Evolutionary conservation across 768 basidiomycete genomes (phyloP).

Genomic region (Exidia glandulosa): DNA sequence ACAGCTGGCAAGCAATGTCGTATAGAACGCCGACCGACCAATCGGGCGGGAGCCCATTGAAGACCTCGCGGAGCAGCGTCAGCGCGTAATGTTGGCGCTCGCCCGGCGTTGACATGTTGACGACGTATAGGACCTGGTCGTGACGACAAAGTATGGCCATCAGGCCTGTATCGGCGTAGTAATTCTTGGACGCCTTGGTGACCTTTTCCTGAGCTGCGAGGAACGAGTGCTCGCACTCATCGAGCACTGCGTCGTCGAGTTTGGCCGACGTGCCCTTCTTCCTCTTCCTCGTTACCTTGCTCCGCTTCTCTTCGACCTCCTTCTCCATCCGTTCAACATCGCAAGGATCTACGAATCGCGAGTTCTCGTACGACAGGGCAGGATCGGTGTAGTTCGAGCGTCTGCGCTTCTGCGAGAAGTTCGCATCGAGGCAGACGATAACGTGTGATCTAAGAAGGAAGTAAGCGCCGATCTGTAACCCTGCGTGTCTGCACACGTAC

Average conservation of each 20-base stretch:
- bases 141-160: slow-evolving; percentile 4
- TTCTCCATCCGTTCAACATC: neutral
- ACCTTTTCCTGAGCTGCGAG: slow-evolving; percentile 4
- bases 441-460: neutral
- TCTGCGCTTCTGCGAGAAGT: slow-evolving; percentile 1
- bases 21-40: slow-evolving; percentile 22
- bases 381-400: neutral
- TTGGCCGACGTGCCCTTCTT: neutral
- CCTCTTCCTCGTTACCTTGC: neutral
- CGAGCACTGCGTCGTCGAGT: neutral
- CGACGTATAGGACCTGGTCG: slow-evolving; percentile 1
- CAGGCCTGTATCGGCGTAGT: slow-evolving; percentile 5
- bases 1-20: slow-evolving; percentile 27
- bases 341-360: neutral
- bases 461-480: too few species aligned
- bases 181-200: slow-evolving; percentile 1
- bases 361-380: neutral
- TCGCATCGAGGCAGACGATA: slow-evolving; percentile 1
- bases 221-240: slow-evolving; percentile 5
- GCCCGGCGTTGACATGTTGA: slow-evolving; percentile 3
- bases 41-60: slow-evolving; percentile 7
- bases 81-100: slow-evolving; percentile 6
- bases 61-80: neutral
- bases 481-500: neutral
- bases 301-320: neutral